Evolutionary conservation across 768 basidiomycete genomes (phyloP).

Genomic region (Xanthoconium purpureum): DNA sequence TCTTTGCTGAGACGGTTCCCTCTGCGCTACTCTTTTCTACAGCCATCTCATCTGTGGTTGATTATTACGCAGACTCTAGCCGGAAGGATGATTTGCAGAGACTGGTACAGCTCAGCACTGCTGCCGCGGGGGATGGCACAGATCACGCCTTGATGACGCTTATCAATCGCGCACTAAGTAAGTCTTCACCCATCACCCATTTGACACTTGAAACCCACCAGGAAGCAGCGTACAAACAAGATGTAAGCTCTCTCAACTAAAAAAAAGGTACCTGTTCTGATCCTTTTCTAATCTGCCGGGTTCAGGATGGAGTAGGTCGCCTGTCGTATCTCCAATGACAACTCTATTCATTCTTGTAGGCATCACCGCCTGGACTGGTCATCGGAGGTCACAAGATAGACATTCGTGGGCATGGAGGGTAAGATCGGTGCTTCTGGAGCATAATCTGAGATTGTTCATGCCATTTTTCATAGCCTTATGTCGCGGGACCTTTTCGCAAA

Average conservation of each 20-base stretch:
- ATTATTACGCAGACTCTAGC: slow-evolving; percentile 53
- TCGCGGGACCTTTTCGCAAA: slow-evolving; percentile 24
- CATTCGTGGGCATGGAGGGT: slow-evolving; percentile 22
- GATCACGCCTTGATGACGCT: slow-evolving; percentile 38
- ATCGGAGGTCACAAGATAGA: slow-evolving; percentile 8
- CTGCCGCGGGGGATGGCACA: slow-evolving; percentile 22
- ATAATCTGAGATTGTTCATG: background rate
- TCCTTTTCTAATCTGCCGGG: slow-evolving; percentile 37
- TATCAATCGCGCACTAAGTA: slow-evolving; percentile 47
- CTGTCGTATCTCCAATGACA: background rate
- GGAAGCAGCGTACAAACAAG: slow-evolving; percentile 30
- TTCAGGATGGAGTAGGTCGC: slow-evolving; percentile 40
- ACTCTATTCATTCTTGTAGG: slow-evolving; percentile 9
- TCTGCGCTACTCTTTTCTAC: slow-evolving; percentile 56
- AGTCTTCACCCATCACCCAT: slow-evolving; percentile 15
- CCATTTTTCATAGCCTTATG: slow-evolving; percentile 29
- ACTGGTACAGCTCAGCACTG: slow-evolving; percentile 36
- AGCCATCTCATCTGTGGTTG: slow-evolving; percentile 51
- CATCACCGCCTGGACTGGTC: background rate
- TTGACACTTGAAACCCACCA: slow-evolving; percentile 27
- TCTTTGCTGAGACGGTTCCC: slow-evolving; percentile 55
- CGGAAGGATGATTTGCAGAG: slow-evolving; percentile 32
- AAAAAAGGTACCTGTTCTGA: slow-evolving; percentile 21
- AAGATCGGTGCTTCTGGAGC: background rate
- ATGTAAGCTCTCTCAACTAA: slow-evolving; percentile 27